Evolutionary conservation across 768 basidiomycete genomes (phyloP).

Genomic region (Leccinum arenicola): DNA sequence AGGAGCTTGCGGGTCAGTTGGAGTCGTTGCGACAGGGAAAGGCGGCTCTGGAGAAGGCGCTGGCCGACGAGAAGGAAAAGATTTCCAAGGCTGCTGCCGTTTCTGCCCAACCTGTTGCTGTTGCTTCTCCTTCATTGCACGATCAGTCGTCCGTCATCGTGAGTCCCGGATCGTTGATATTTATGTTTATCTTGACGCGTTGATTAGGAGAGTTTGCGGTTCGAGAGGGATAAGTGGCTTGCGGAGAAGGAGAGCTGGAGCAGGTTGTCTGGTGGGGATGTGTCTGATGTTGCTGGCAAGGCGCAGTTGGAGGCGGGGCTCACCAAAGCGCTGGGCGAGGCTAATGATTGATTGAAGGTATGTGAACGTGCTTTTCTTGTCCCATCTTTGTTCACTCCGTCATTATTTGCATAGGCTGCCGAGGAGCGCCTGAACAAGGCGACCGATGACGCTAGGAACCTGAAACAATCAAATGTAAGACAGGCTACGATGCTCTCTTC

Average conservation of each 20-base stretch:
- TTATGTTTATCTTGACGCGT: neutral
- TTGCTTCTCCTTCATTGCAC: slow-evolving; percentile 1
- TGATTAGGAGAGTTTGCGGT: slow-evolving; percentile 49
- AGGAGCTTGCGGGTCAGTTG: slow-evolving; percentile 35
- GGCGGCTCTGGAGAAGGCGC: slow-evolving; percentile 34
- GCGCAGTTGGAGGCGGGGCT: slow-evolving; percentile 55
- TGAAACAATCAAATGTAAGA: slow-evolving; percentile 33
- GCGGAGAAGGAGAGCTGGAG: slow-evolving; percentile 50
- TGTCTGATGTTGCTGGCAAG: slow-evolving; percentile 34
- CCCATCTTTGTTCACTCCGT: slow-evolving; percentile 1
- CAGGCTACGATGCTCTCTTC: neutral
- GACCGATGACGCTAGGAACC: slow-evolving; percentile 42
- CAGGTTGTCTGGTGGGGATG: slow-evolving; percentile 19
- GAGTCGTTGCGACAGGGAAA: slow-evolving; percentile 38
- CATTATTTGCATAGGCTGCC: slow-evolving; percentile 30
- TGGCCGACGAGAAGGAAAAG: slow-evolving; percentile 40
- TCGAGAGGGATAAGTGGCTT: slow-evolving; percentile 61
- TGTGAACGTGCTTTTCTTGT: neutral
- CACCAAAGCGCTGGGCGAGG: slow-evolving; percentile 56
- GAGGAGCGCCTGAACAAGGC: slow-evolving; percentile 45
- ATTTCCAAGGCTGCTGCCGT: slow-evolving; percentile 22
- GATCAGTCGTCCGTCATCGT: slow-evolving; percentile 34
- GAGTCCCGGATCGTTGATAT: slow-evolving; percentile 7
- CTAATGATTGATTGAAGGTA: slow-evolving; percentile 58
- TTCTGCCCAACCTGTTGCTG: neutral